A percentile compares a stretch with the other conserved stretches of the same genome.
phyloP scores from a whole-genome alignment of 1,139 yeast genomes.

The Entelexis paramagnoliae region DNA sequence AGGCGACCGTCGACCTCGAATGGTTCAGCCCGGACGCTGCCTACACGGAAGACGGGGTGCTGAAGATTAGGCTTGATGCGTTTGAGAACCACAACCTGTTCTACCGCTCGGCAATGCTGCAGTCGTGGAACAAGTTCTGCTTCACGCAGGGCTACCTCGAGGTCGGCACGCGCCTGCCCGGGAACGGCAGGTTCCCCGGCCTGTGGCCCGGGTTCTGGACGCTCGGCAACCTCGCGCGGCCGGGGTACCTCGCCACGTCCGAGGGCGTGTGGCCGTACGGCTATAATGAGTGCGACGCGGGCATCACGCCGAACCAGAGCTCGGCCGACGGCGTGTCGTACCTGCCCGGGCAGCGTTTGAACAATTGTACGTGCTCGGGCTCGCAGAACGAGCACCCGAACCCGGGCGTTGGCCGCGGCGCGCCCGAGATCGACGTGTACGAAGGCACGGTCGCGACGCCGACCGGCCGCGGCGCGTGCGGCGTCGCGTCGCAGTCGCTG shows the following conservation, averaged over 20 bases:
- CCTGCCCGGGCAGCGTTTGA: slow-evolving; percentile 66
- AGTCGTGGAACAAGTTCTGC: slow-evolving; percentile 74
- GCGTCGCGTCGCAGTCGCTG: slow-evolving; percentile 59
- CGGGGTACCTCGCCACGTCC: slow-evolving; percentile 67
- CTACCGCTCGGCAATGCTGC: slow-evolving; percentile 78
- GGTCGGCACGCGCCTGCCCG: slow-evolving; percentile 60
- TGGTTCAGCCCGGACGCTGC: slow-evolving; percentile 85
- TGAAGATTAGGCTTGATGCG: slow-evolving; percentile 62
- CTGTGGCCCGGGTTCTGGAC: slow-evolving; percentile 91
- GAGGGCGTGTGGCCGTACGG: slow-evolving; percentile 91
- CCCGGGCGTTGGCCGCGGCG: slow-evolving; percentile 70
- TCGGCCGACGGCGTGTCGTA: slow-evolving; percentile 70
- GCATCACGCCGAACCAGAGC: slow-evolving; percentile 81
- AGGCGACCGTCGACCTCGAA: slow-evolving; percentile 71
- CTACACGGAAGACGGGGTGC: slow-evolving; percentile 55
- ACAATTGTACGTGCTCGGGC: slow-evolving; percentile 59
- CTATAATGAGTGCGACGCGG: slow-evolving; percentile 71
- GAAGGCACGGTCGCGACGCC: slow-evolving; percentile 57
- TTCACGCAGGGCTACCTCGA: slow-evolving; percentile 67
- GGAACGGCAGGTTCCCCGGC: slow-evolving; percentile 57
- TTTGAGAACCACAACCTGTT: slow-evolving; percentile 56
- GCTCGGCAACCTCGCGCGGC: slow-evolving; percentile 74
- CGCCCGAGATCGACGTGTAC: slow-evolving; percentile 77
- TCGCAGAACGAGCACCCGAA: slow-evolving; percentile 59
- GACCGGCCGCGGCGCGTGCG: slow-evolving; percentile 34